A percentile compares a stretch with the other conserved stretches of the same genome.
Evolutionary conservation across 2,329 filamentous ascomycete species (phyloP).

Genomic region (Exserohilum rostratum): DNA sequence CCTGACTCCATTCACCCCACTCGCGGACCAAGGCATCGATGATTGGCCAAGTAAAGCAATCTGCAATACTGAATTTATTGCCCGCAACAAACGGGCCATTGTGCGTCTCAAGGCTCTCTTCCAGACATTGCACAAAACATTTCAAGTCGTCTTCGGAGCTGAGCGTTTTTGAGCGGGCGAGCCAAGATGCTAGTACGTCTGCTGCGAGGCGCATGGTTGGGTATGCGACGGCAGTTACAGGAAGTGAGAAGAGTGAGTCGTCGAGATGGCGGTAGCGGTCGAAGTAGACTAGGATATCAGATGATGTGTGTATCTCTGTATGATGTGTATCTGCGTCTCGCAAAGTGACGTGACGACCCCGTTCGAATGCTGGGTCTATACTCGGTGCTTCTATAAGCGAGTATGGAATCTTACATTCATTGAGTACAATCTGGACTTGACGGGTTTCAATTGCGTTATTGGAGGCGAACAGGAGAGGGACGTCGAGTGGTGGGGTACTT

Average conservation of each 20-base stretch:
- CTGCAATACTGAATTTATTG: constrained; percentile 37
- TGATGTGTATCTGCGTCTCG: constrained; percentile 44
- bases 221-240: constrained; percentile 28
- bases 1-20: constrained; percentile 33
- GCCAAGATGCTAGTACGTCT: constrained; percentile 23
- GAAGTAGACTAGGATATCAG: constrained; percentile 43
- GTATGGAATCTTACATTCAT: constrained; percentile 29
- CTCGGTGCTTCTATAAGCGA: constrained; percentile 24
- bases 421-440: constrained; percentile 43
- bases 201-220: constrained; percentile 22
- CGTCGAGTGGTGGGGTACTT: constrained; percentile 32
- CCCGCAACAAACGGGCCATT: constrained; percentile 41
- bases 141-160: constrained; percentile 14
- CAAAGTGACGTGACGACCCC: constrained; percentile 33
- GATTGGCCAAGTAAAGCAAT: constrained; percentile 43
- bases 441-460: constrained; percentile 37
- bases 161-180: constrained; percentile 1
- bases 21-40: constrained; percentile 31
- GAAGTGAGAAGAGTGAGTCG: constrained; percentile 8
- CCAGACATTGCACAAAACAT: constrained; percentile 7
- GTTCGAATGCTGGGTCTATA: constrained; percentile 26
- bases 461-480: constrained; percentile 49
- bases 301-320: constrained; percentile 36
- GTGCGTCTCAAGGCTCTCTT: constrained; percentile 23
- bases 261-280: constrained; percentile 40